These are phyloP conservation scores for Cyclocybe aegerita DNA, from an alignment of 768 basidiomycete species.

Conservation along the genomic window DNA sequence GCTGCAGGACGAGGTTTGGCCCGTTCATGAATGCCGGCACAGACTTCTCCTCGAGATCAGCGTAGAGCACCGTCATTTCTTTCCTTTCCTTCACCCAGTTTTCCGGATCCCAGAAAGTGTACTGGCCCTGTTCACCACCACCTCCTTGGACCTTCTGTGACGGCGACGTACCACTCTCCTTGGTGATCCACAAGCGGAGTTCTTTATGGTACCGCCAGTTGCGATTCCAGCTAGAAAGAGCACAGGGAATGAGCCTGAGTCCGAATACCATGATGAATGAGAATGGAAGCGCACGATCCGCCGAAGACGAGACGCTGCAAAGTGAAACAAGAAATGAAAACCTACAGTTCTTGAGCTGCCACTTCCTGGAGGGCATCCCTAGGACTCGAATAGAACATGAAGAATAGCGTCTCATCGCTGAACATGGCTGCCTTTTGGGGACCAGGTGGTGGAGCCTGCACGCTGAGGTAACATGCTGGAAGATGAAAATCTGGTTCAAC, in stretches of 20 bases:
- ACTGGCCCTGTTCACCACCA: conserved; percentile 85
- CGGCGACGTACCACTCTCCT: conserved; percentile 77
- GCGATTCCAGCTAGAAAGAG: conserved; percentile 70
- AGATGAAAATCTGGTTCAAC: conserved; percentile 93
- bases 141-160: conserved; percentile 77
- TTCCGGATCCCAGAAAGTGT: conserved; percentile 88
- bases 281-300: conserved; percentile 1
- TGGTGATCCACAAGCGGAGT: conserved; percentile 80
- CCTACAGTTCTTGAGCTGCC: conserved; percentile 93
- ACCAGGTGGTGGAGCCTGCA: conserved; percentile 83
- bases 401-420: conserved; percentile 95
- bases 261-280: conserved; percentile 4
- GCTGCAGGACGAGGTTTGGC: conserved; percentile 26
- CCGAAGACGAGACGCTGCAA: background rate
- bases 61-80: conserved; percentile 73
- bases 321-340: conserved; percentile 21
- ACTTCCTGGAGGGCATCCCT: conserved; percentile 92
- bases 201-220: conserved; percentile 98
- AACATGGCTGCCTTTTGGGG: conserved; percentile 80
- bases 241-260: conserved; percentile 3
- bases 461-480: conserved; percentile 85
- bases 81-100: conserved; percentile 77
- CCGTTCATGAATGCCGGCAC: conserved; percentile 58
- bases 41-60: conserved; percentile 75
- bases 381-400: conserved; percentile 96